phyloP scores from a whole-genome alignment of 768 basidiomycete genomes.

The Boletus fagicola region DNA sequence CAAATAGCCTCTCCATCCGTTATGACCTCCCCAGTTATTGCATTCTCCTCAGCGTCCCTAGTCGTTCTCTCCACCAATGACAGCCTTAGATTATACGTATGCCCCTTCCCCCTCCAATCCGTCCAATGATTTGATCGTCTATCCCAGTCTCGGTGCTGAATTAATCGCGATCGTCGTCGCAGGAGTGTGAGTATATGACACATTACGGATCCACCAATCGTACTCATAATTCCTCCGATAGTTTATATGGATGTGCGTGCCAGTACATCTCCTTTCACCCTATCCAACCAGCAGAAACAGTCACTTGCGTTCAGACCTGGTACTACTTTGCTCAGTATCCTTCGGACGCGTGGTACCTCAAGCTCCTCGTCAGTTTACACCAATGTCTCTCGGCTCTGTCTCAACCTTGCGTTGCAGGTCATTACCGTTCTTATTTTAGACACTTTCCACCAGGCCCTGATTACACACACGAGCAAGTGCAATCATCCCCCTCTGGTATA shows the following conservation, averaged over 20 bases:
- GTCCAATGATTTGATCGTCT: neutral
- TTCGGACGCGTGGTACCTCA: slow-evolving; percentile 48
- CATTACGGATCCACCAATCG: neutral
- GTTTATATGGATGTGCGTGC: slow-evolving; percentile 49
- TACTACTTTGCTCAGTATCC: slow-evolving; percentile 36
- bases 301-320: slow-evolving; percentile 48
- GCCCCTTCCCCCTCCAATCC: slow-evolving; percentile 3
- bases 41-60: neutral
- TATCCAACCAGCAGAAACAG: slow-evolving; percentile 29
- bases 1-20: neutral
- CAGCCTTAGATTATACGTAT: slow-evolving; percentile 35
- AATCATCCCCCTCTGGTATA: neutral
- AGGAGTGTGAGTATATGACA: slow-evolving; percentile 39
- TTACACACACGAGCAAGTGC: slow-evolving; percentile 47
- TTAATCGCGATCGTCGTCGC: slow-evolving; percentile 52
- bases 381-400: neutral
- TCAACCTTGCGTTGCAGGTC: slow-evolving; percentile 40
- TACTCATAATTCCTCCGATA: slow-evolving; percentile 22
- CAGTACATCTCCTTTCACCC: neutral
- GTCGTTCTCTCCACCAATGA: slow-evolving; percentile 3
- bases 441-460: slow-evolving; percentile 51
- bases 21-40: neutral
- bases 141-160: slow-evolving; percentile 45
- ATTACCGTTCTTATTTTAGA: slow-evolving; percentile 48
- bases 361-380: slow-evolving; percentile 40